Percentiles rank a stretch among this genome's conserved stretches.
Conservation (phyloP, 2,329 filamentous ascomycete species). For the Paracorniculantispora psalliotae region DNA sequence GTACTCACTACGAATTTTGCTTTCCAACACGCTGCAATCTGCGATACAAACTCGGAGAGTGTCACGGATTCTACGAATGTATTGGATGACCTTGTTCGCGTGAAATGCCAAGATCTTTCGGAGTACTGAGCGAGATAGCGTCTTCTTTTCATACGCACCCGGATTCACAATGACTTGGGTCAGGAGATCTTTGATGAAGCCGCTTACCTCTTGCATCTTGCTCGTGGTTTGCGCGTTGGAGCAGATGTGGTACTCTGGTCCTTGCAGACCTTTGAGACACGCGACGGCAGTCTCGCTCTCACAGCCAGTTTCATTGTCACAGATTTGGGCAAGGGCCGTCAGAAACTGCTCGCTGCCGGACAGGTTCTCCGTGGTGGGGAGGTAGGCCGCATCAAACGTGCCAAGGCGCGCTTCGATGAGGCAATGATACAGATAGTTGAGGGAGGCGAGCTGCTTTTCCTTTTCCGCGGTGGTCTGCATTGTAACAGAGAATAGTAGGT, state of each 20-base stretch:
- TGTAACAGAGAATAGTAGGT: too few species aligned
- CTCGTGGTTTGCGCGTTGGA: too few species aligned
- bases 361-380: too few species aligned
- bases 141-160: too few species aligned
- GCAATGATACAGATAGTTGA: neutral
- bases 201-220: too few species aligned
- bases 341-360: constrained; percentile 10
- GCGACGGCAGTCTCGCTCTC: constrained; percentile 13
- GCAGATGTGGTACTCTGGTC: constrained; percentile 14
- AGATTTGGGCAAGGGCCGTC: constrained; percentile 17
- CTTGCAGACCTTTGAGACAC: neutral
- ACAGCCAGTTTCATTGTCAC: constrained; percentile 13
- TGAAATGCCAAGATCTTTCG: too few species aligned
- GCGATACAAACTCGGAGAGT: too few species aligned
- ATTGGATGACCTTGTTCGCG: too few species aligned
- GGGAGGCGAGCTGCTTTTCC: neutral
- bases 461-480: neutral
- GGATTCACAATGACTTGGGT: constrained; percentile 10
- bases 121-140: too few species aligned
- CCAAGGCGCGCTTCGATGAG: neutral
- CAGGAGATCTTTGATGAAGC: neutral
- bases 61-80: too few species aligned
- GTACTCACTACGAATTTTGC: too few species aligned
- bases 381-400: neutral
- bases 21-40: too few species aligned